Evolutionary conservation across 75 land plant species (phyloP), one percentile per base, ranked within the genome.

Genomic region (Chamaecyparis obtusa): DNA sequence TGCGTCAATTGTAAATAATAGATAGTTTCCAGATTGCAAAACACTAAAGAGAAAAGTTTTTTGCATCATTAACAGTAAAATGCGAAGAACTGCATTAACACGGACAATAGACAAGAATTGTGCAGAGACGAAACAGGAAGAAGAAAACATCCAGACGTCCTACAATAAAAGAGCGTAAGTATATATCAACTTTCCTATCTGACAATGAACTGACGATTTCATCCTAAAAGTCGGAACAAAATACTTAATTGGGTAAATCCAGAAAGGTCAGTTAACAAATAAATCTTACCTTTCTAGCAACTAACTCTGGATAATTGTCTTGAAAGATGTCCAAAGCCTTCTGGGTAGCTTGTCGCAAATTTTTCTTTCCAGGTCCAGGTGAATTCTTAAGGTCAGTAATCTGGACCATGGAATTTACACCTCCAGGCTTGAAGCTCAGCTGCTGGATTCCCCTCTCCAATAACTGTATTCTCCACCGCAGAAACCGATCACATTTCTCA

Each of bases 261-360:
- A 51, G 36, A 57, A 30, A 85, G 35, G 17, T 48, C 37, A 11
- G 21, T 51, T 51, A 39, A 85, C 33, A 85, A 9, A 85, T 16
- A 41, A 46, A 54, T 57, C 86, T 84, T 91, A 93, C 98, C 85
- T 91, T 85, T 88, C 87, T 92, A 44, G 88, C 87, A 35, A 95
- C 85, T 51, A 96, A 85, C 43, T 93, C 98, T 6, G 98, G 98
- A 86, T 96, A 96, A 72, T 95, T 87, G 13, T 95, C 94, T 33
- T 92, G 95, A 32, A 96, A 84, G 37, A 95, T 57, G 17, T 49
- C 43, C 19, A 92, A 15, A 36, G 89, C 86, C 72, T 92, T 90
- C 84, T 76, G 92, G 60, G 87, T 90, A 71, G 86, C 83, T 15
- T 82, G 84, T 32, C 91, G 83, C 27, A 93, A 56, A 76, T 87